phyloP scores from a whole-genome alignment of 2,329 filamentous ascomycete species.

The Truncatella angustata region DNA sequence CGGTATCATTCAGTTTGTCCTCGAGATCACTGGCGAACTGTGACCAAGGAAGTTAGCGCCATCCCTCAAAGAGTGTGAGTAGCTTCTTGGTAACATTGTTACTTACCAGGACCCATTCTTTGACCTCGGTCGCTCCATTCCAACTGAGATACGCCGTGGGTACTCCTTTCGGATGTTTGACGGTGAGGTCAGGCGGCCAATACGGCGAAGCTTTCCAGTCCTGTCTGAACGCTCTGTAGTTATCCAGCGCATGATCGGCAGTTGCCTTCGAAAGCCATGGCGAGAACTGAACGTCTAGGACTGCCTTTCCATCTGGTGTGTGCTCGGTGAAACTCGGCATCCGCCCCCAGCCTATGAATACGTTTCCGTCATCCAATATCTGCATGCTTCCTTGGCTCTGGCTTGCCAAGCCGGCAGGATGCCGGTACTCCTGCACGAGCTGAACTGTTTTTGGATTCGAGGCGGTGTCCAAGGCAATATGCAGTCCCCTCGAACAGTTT shows the following conservation, averaged over 20 bases:
- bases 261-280: constrained; percentile 11
- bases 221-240: constrained; percentile 13
- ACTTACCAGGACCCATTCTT: constrained; percentile 14
- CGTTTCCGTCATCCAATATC: constrained; percentile 2
- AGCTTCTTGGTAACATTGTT: not conserved
- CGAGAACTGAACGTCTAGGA: constrained; percentile 14
- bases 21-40: constrained; percentile 10
- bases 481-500: constrained; percentile 14
- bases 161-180: constrained; percentile 6
- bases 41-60: not conserved
- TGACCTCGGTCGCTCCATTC: constrained; percentile 16
- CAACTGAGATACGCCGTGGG: constrained; percentile 11
- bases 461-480: constrained; percentile 10
- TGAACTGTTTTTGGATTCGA: constrained; percentile 10
- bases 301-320: not conserved
- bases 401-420: constrained; percentile 9
- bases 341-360: constrained; percentile 4
- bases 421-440: constrained; percentile 13
- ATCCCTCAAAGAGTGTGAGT: too few species aligned
- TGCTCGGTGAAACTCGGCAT: constrained; percentile 5
- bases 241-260: constrained; percentile 10
- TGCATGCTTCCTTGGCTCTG: constrained; percentile 8
- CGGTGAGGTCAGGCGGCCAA: constrained; percentile 12
- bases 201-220: constrained; percentile 14
- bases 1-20: constrained; percentile 8